Percentiles rank a stretch among this genome's conserved stretches.
phyloP scores from a whole-genome alignment of 257 asterid species.

The Fraxinus pennsylvanica region DNA sequence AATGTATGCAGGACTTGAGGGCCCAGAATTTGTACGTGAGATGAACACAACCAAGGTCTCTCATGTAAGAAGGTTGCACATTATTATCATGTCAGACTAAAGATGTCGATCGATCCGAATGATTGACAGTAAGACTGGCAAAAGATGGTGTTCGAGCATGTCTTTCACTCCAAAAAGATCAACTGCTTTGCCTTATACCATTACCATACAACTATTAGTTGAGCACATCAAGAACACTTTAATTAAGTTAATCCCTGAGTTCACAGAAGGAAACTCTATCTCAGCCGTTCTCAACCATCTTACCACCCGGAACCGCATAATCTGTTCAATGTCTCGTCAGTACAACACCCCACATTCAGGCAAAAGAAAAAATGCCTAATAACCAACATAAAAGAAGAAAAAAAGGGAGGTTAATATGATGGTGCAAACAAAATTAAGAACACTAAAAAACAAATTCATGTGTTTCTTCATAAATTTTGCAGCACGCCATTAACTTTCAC shows the following conservation, averaged over 20 bases:
- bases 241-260: neutral
- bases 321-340: neutral
- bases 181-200: neutral
- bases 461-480: neutral
- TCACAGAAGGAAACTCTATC: neutral
- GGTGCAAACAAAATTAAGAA: neutral
- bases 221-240: neutral
- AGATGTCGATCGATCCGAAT: neutral
- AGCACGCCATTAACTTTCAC: neutral
- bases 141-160: neutral
- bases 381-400: slow-evolving; percentile 26
- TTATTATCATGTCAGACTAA: neutral
- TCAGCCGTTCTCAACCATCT: neutral
- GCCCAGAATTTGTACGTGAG: neutral
- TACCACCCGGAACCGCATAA: neutral
- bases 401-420: neutral
- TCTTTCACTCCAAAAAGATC: neutral
- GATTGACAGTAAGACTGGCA: neutral
- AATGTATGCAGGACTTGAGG: neutral
- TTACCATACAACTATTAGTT: neutral
- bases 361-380: neutral
- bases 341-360: neutral
- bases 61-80: neutral
- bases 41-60: neutral
- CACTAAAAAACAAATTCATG: neutral